Conservation (phyloP, 208 protist species). For the Strigomonas oncopelti region DNA sequence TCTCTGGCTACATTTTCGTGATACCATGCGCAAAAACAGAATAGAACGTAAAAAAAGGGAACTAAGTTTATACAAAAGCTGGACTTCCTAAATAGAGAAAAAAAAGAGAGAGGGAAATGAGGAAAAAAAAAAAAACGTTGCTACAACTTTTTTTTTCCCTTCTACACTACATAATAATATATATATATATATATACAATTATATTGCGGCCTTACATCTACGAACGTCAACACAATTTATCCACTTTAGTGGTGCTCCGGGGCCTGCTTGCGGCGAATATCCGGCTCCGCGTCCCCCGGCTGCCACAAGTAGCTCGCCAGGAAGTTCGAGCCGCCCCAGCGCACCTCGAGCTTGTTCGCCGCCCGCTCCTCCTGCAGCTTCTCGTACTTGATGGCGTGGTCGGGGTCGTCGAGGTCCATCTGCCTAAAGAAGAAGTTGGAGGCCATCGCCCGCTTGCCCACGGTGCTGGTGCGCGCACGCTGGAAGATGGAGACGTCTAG, state of each 20-base stretch:
- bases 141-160: constrained; percentile 3
- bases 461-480: constrained; percentile 57
- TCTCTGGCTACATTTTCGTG: neutral
- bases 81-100: neutral
- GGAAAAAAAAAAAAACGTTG: constrained; percentile 12
- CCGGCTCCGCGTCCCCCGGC: constrained; percentile 82
- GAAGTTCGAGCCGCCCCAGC: constrained; percentile 86
- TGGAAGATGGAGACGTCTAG: constrained; percentile 75
- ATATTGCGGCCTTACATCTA: neutral
- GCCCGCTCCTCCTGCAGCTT: constrained; percentile 80
- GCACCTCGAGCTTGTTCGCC: constrained; percentile 80
- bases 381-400: constrained; percentile 85
- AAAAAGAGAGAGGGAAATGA: neutral
- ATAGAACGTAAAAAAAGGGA: constrained; percentile 9
- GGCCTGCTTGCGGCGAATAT: constrained; percentile 76
- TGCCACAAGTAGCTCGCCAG: constrained; percentile 87
- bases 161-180: constrained; percentile 3
- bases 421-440: constrained; percentile 82
- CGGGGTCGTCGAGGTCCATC: constrained; percentile 84
- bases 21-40: neutral
- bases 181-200: constrained; percentile 8
- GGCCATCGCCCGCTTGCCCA: constrained; percentile 76
- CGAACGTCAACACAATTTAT: neutral
- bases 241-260: constrained; percentile 38
- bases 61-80: constrained; percentile 8